Base-by-base conservation (phyloP, 306 rosid genomes). In the Cajanus cajan region DNA sequence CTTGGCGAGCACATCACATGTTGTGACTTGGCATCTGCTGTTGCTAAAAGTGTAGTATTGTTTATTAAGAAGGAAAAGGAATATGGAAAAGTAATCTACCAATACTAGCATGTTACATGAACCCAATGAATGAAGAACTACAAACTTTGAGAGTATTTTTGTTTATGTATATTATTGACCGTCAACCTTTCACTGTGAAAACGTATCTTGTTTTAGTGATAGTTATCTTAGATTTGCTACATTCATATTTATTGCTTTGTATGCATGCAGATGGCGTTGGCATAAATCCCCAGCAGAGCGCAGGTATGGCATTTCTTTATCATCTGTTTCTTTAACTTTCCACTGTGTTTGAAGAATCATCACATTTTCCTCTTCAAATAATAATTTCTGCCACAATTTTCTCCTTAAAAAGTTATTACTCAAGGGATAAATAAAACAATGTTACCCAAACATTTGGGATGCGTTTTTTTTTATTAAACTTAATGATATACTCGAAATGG, bases 231-330 rank as follows among this genome's bases (percentile, higher is more conserved):
- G 6, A 41, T 73, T 68, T 71, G 71, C 62, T 68, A 6, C 37
- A 63, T 50, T 77, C 48, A 31, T 24, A 41, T 43, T 61, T 31
- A 1, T 71, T 72, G 5, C 24, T 83, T 82, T n/a, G 71, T 47
- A 50, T 85, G 63, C 48, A 3, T 90, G 90, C 90, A 92, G 98
- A 92, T 89, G 98, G 97, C 63, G 96, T 94, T 78, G 98, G 98
- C 78, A 92, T 94, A 79, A 94, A 89, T 84, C 98, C 97, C 72
- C 98, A 94, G 87, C 98, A 94, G 86, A 94, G 97, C 78, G 98
- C 97, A 70, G 98, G 98, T 94, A 89, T 75, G 73, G 36, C 81
- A 19, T 19, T 51, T 8, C 45, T 61, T 22, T 45, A 31, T 73
- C 50, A 37, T 57, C 28, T 33, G 15, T 37, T 54, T 68, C 34